A percentile compares a stretch with the other conserved stretches of the same genome.
These are phyloP conservation scores for Zalaria sp. DNA, from an alignment of 2,329 filamentous ascomycete species.

Conservation along the genomic window DNA sequence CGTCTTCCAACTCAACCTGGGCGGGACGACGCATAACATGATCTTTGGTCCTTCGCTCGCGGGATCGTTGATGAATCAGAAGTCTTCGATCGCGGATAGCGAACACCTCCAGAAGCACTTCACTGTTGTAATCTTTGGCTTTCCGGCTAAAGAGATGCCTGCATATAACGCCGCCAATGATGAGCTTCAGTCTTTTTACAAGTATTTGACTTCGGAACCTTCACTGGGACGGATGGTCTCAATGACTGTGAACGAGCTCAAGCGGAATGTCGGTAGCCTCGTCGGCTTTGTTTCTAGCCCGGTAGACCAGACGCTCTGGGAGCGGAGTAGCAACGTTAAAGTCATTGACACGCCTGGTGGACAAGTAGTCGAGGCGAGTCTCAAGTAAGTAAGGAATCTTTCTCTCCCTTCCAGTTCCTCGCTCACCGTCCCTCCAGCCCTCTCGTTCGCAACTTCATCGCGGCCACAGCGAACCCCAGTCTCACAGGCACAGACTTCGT, in stretches of 20 bases:
- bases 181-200: constrained; percentile 18
- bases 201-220: constrained; percentile 33
- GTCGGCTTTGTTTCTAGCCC: constrained; percentile 44
- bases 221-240: constrained; percentile 28
- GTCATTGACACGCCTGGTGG: constrained; percentile 26
- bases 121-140: constrained; percentile 26
- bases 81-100: constrained; percentile 15
- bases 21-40: constrained; percentile 35
- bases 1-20: constrained; percentile 35
- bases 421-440: constrained; percentile 9
- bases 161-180: constrained; percentile 22
- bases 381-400: constrained; percentile 19
- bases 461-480: constrained; percentile 32
- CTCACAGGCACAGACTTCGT: constrained; percentile 39
- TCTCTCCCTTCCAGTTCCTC: too few species aligned
- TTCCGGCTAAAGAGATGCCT: constrained; percentile 20
- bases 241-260: constrained; percentile 23
- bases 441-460: constrained; percentile 44
- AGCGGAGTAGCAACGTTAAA: constrained; percentile 35
- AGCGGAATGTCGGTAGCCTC: constrained; percentile 37
- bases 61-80: constrained; percentile 25
- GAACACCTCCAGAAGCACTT: constrained; percentile 13
- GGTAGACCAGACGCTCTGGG: constrained; percentile 50
- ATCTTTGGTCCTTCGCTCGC: constrained; percentile 34
- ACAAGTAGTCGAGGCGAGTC: constrained; percentile 35